Evolutionary conservation across 2,329 filamentous ascomycete genomes (phyloP), one percentile per base, ranked within the genome.

Genomic region (Hirsutella thompsonii): DNA sequence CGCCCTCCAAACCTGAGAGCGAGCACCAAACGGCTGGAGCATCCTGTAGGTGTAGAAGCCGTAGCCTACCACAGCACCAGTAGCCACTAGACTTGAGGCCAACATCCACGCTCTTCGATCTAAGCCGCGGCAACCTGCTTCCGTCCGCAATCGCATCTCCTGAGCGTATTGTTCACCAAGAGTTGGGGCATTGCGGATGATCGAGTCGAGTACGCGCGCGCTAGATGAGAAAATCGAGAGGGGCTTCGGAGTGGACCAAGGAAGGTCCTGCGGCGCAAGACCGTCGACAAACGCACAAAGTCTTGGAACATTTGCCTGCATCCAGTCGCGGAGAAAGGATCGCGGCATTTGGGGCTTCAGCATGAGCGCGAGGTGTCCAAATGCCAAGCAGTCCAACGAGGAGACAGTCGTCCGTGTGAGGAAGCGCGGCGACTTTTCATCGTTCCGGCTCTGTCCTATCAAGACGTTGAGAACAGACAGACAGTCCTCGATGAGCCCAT

Each of bases 341-440:
- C 61, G 61, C 3, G 69, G 69, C 3, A 71, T 67, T 11, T 60
- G 53, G 8, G 62, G 59, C 40, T 67, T 62, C 19, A 82, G 66
- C 66, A 92, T 83, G 38, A 95, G 63, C 2, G 77, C 72, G 29
- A 96, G 65, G 56, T 93, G 94, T 10, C 81, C 92, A 52, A 86
- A 76, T 0, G 78, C 80, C 37, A 95, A 59, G 55, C 85, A 94
- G 59, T 95, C 89, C 20, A 93, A 46, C 19, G 50, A 60, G 0
- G 60, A 58, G 4, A 56, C 36, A 13, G 44, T 36, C 0, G 45
- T 44, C 1, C 44, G 42, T 2, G 45, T 30, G 37, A 63, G 58
- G 46, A 64, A 63, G 20, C 53, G 47, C n/a, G 63, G 40, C 3
- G 38, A 20, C 36, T 49, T 47, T 19, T 52, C 47, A n/a, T 52